These are phyloP conservation scores for Neofusicoccum ribis DNA, from an alignment of 2,329 filamentous ascomycete genomes.

Conservation along the genomic window DNA sequence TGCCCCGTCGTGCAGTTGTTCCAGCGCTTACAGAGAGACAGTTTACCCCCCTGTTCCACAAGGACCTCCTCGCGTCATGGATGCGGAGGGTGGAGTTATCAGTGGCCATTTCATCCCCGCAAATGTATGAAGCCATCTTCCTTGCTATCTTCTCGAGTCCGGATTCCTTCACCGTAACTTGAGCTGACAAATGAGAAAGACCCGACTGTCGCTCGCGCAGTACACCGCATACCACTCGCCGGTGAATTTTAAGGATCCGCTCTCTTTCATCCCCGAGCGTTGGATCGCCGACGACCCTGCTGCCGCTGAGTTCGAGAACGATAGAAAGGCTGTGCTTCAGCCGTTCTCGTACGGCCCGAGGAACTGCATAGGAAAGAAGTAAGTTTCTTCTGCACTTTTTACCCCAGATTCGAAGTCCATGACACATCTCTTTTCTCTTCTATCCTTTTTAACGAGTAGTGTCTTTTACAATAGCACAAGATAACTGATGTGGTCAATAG, in stretches of 20 bases:
- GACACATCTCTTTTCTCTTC: too few species aligned
- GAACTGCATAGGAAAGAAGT: constrained; percentile 40
- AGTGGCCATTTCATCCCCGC: constrained; percentile 40
- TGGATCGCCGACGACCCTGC: constrained; percentile 25
- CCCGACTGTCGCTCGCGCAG: background rate
- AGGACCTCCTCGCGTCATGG: constrained; percentile 39
- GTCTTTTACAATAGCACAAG: too few species aligned
- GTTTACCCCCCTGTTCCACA: constrained; percentile 46
- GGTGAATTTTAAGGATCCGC: constrained; percentile 34
- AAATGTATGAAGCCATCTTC: background rate
- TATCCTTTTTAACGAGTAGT: too few species aligned
- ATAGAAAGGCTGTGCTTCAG: constrained; percentile 30
- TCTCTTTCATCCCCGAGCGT: constrained; percentile 36
- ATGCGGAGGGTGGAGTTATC: constrained; percentile 37
- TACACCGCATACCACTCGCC: constrained; percentile 33
- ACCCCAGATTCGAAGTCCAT: too few species aligned
- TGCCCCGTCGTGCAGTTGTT: too few species aligned
- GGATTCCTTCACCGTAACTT: too few species aligned
- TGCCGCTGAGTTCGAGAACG: constrained; percentile 26
- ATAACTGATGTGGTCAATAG: too few species aligned
- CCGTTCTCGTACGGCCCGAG: constrained; percentile 38
- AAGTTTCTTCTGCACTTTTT: constrained; percentile 14
- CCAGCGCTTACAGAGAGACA: too few species aligned
- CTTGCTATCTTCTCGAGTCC: too few species aligned
- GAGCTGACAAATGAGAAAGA: too few species aligned